Conservation (phyloP, 129 eudicot genomes). For the Kitagawia praeruptora region DNA sequence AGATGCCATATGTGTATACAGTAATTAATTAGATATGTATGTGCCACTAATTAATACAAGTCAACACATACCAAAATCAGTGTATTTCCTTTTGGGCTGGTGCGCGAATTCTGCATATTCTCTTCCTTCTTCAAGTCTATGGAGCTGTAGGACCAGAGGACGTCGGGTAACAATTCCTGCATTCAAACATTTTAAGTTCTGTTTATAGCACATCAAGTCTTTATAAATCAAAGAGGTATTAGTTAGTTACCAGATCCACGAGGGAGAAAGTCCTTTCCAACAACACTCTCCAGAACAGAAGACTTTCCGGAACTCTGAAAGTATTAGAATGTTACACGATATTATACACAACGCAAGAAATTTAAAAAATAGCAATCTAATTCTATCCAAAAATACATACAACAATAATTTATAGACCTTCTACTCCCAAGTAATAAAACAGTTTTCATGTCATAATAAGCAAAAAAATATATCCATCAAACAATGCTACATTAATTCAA, state of each 20-base stretch:
- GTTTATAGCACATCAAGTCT: background rate
- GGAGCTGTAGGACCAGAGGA: slow-evolving; percentile 93
- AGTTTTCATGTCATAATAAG: background rate
- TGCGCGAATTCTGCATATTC: slow-evolving; percentile 96
- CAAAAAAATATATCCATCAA: background rate
- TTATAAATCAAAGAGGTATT: background rate
- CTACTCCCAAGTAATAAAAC: background rate
- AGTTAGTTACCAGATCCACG: slow-evolving; percentile 80
- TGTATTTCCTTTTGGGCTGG: slow-evolving; percentile 52
- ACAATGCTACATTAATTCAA: background rate
- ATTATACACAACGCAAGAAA: background rate
- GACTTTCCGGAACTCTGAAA: slow-evolving; percentile 92
- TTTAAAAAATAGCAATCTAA: background rate
- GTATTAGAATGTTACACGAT: background rate
- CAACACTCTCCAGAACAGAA: slow-evolving; percentile 86
- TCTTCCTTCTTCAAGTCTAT: slow-evolving; percentile 60
- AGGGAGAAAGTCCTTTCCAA: slow-evolving; percentile 94
- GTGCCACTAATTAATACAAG: background rate
- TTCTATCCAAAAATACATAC: background rate
- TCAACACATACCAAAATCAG: slow-evolving; percentile 67
- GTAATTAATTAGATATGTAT: background rate
- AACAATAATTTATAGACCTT: background rate
- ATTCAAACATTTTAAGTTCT: slow-evolving; percentile 4
- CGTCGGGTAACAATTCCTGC: slow-evolving; percentile 93
- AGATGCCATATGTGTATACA: background rate